Percentiles rank a stretch among this genome's conserved stretches.
These are phyloP conservation scores for Trichoderma endophyticum DNA, from an alignment of 2,329 filamentous ascomycete genomes.

Conservation along the genomic window DNA sequence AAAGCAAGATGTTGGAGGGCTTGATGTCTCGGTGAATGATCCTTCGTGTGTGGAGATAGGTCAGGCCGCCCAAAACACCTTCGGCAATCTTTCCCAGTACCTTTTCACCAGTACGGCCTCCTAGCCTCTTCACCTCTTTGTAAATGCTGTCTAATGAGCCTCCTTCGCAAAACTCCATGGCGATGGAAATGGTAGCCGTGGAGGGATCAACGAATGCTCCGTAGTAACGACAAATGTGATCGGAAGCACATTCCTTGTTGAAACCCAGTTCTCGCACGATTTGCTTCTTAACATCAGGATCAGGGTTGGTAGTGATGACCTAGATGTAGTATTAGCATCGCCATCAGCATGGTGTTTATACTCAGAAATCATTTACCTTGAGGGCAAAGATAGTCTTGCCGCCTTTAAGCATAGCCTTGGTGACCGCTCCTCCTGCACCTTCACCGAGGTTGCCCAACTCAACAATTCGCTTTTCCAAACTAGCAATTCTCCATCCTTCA, in stretches of 20 bases:
- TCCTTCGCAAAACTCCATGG: slow-evolving; percentile 98
- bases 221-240: slow-evolving; percentile 96
- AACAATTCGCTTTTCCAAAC: slow-evolving; percentile 79
- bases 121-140: slow-evolving; percentile 92
- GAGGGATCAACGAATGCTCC: slow-evolving; percentile 94
- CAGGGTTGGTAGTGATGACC: slow-evolving; percentile 98
- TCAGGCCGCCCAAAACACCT: slow-evolving; percentile 87
- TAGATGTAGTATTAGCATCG: slow-evolving; percentile 34
- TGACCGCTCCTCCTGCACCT: slow-evolving; percentile 93
- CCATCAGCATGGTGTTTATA: slow-evolving; percentile 5
- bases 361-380: slow-evolving; percentile 59
- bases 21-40: slow-evolving; percentile 99
- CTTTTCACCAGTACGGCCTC: slow-evolving; percentile 92
- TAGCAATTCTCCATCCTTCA: slow-evolving; percentile 91
- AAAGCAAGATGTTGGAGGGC: slow-evolving; percentile 92
- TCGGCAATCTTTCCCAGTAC: slow-evolving; percentile 96
- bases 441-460: slow-evolving; percentile 90
- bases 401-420: slow-evolving; percentile 80
- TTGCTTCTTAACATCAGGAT: slow-evolving; percentile 97
- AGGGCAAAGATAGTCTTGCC: slow-evolving; percentile 94
- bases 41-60: slow-evolving; percentile 90
- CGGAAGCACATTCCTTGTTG: slow-evolving; percentile 94
- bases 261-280: slow-evolving; percentile 95
- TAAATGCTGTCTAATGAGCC: slow-evolving; percentile 96
- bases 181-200: slow-evolving; percentile 96